Conservation (phyloP, 2,329 filamentous ascomycete genomes). For the Beauveria scarabaeidicola region DNA sequence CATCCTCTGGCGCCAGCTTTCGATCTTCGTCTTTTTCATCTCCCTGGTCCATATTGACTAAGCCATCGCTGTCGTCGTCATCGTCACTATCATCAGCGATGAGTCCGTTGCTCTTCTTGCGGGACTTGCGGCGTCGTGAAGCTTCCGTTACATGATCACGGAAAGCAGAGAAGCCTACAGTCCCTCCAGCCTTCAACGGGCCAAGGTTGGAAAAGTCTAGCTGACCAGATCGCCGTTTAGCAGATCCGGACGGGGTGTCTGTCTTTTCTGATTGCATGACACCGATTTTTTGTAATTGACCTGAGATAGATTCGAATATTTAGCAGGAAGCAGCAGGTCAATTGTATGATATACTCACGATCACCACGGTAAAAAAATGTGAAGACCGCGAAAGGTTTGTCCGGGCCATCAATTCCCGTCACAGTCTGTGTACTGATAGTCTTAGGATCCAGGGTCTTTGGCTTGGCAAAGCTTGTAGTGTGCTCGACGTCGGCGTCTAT, state of each 20-base stretch:
- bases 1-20: slow-evolving; percentile 61
- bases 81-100: slow-evolving; percentile 69
- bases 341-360: slow-evolving; percentile 50
- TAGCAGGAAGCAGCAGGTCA: not conserved
- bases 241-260: slow-evolving; percentile 49
- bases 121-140: slow-evolving; percentile 42
- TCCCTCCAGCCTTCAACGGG: slow-evolving; percentile 77
- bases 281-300: slow-evolving; percentile 94
- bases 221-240: slow-evolving; percentile 74
- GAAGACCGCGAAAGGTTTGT: slow-evolving; percentile 93
- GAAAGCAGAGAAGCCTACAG: slow-evolving; percentile 84
- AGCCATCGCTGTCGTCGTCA: slow-evolving; percentile 50
- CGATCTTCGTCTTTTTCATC: slow-evolving; percentile 53
- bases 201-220: slow-evolving; percentile 79
- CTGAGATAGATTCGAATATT: slow-evolving; percentile 34
- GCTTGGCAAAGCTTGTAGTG: slow-evolving; percentile 95
- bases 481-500: slow-evolving; percentile 85
- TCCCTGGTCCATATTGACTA: slow-evolving; percentile 57
- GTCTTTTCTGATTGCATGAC: slow-evolving; percentile 65
- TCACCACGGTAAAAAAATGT: slow-evolving; percentile 97
- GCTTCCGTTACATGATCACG: slow-evolving; percentile 57
- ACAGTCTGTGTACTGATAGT: slow-evolving; percentile 98
- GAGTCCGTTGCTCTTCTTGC: slow-evolving; percentile 56
- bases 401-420: slow-evolving; percentile 92
- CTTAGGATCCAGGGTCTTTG: slow-evolving; percentile 91